These are phyloP conservation scores for Aristolochia californica DNA, from an alignment of 164 flowering plant species.

Conservation along the genomic window DNA sequence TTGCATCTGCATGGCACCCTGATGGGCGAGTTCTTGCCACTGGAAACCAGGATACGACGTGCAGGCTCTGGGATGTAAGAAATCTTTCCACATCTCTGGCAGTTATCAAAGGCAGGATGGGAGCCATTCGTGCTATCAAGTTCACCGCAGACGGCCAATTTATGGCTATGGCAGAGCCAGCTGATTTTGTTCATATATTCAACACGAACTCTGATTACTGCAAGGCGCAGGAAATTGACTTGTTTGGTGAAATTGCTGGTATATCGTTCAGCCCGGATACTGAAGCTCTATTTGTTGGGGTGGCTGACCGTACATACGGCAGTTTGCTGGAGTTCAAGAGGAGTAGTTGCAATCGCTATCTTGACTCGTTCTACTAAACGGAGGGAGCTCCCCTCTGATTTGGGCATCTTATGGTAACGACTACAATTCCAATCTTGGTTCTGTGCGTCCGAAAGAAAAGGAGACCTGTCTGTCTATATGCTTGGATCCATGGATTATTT, in stretches of 20 bases:
- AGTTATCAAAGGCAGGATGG: conserved; percentile 81
- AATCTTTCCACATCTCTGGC: conserved; percentile 55
- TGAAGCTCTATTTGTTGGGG: conserved; percentile 74
- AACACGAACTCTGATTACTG: conserved; percentile 46
- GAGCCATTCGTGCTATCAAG: conserved; percentile 67
- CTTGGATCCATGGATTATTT: too few species aligned
- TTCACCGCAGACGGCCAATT: conserved; percentile 79
- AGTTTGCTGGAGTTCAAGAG: conserved; percentile 75
- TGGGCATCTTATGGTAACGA: too few species aligned
- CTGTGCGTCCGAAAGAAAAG: too few species aligned
- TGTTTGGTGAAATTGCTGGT: conserved; percentile 94
- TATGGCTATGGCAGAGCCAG: conserved; percentile 93
- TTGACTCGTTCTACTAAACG: conserved; percentile 32
- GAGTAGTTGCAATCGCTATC: conserved; percentile 28
- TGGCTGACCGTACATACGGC: conserved; percentile 84
- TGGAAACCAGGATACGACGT: conserved; percentile 89
- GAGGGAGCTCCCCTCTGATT: not conserved
- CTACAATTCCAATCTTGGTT: too few species aligned
- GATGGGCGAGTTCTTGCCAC: conserved; percentile 75
- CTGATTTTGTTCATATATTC: conserved; percentile 79
- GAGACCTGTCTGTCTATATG: too few species aligned
- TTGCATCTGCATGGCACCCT: conserved; percentile 96
- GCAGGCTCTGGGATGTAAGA: conserved; percentile 90
- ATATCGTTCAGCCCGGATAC: conserved; percentile 90
- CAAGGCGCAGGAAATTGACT: conserved; percentile 61